Percentiles rank a stretch among this genome's conserved stretches.
Conservation (phyloP, 768 basidiomycete species). For the Neoboletus magnificus region DNA sequence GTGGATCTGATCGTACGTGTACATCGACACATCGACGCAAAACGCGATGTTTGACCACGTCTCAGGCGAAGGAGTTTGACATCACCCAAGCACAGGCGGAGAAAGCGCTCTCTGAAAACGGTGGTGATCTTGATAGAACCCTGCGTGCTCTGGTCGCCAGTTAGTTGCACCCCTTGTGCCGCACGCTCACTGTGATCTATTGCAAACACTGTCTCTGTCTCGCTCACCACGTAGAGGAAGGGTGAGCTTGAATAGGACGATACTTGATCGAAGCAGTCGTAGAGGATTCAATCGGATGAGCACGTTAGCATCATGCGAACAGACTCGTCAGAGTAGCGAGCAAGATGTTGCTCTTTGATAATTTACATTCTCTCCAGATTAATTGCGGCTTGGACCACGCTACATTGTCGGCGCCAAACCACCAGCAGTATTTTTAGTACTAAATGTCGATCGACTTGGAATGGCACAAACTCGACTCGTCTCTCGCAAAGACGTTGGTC, state of each 20-base stretch:
- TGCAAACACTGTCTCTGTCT: not conserved
- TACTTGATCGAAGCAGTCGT: not conserved
- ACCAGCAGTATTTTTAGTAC: not conserved
- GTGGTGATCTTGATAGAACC: constrained; percentile 27
- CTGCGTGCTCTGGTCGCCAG: constrained; percentile 26
- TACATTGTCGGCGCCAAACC: not conserved
- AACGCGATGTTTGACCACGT: not conserved
- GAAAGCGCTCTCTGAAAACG: constrained; percentile 28
- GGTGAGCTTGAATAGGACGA: not conserved
- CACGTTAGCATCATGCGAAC: not conserved
- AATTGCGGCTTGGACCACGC: not conserved
- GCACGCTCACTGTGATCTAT: not conserved
- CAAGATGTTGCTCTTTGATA: not conserved
- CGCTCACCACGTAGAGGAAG: not conserved
- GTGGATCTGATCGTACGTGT: constrained; percentile 27
- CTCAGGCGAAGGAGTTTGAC: constrained; percentile 31
- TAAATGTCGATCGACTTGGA: constrained; percentile 93
- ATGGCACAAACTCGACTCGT: constrained; percentile 79
- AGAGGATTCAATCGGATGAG: not conserved
- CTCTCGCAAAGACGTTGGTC: constrained; percentile 67
- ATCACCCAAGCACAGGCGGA: constrained; percentile 29
- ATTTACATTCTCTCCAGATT: not conserved
- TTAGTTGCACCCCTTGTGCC: constrained; percentile 9
- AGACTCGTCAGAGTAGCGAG: not conserved
- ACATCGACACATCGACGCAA: not conserved